Percentiles rank a stretch among this genome's conserved stretches.
These are phyloP conservation scores for Iberis amara DNA, from an alignment of 441 rosid species.

Conservation along the genomic window DNA sequence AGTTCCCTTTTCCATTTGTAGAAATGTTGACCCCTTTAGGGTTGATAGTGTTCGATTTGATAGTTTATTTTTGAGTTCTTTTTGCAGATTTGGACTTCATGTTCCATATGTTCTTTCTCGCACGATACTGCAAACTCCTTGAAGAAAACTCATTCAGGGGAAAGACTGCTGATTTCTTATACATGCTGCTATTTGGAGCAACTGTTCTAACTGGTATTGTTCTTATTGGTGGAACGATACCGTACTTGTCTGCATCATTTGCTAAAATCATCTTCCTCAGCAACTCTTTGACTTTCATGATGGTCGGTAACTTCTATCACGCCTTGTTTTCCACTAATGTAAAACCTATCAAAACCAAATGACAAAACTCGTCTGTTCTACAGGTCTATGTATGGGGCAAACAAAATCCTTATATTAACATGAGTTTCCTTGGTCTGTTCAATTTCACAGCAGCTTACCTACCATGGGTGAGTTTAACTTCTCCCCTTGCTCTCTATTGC, in stretches of 20 bases:
- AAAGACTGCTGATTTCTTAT: slow-evolving; percentile 95
- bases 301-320: slow-evolving; percentile 48
- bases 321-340: slow-evolving; percentile 2
- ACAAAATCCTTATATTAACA: slow-evolving; percentile 96
- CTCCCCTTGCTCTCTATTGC: not conserved
- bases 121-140: slow-evolving; percentile 97
- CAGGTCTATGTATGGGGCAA: slow-evolving; percentile 99
- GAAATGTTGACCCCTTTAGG: not conserved
- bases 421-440: slow-evolving; percentile 97
- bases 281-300: slow-evolving; percentile 98
- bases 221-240: slow-evolving; percentile 92
- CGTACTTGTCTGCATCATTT: slow-evolving; percentile 82
- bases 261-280: slow-evolving; percentile 96
- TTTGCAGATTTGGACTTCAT: slow-evolving; percentile 85
- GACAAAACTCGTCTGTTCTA: slow-evolving; percentile 2
- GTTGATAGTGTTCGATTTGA: not conserved
- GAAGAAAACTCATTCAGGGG: slow-evolving; percentile 99
- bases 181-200: slow-evolving; percentile 96
- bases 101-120: slow-evolving; percentile 99
- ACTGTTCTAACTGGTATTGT: slow-evolving; percentile 80
- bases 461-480: slow-evolving; percentile 76
- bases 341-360: not conserved
- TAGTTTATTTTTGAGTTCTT: not conserved
- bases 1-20: not conserved
- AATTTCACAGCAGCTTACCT: slow-evolving; percentile 95